A percentile compares a stretch with the other conserved stretches of the same genome.
These are phyloP conservation scores for Hanseniaspora lachancei DNA, from an alignment of 805 yeast genomes.

Conservation along the genomic window DNA sequence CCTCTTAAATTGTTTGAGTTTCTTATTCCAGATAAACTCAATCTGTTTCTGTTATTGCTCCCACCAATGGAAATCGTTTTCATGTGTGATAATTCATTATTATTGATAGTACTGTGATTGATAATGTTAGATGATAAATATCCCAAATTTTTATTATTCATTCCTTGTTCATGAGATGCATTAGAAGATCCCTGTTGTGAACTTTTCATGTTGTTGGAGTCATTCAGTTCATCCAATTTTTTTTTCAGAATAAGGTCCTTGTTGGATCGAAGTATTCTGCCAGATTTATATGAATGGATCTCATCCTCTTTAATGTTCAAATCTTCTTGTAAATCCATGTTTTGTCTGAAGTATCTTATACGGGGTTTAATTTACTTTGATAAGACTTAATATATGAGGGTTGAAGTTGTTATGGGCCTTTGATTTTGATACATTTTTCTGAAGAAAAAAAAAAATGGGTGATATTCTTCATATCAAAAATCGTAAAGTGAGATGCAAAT, in stretches of 20 bases:
- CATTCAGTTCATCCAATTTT: background rate
- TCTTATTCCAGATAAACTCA: constrained; percentile 9
- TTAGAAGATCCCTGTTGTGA: background rate
- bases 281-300: background rate
- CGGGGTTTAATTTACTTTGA: too few relatives aligned
- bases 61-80: constrained; percentile 7
- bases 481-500: too few relatives aligned
- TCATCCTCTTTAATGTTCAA: background rate
- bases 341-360: background rate
- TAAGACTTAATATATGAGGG: too few relatives aligned
- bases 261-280: constrained; percentile 10
- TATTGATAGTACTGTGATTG: background rate
- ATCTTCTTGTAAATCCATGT: background rate
- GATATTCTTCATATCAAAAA: too few relatives aligned
- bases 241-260: constrained; percentile 4
- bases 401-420: too few relatives aligned
- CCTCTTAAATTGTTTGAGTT: background rate
- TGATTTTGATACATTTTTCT: too few relatives aligned
- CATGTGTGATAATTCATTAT: background rate
- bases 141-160: background rate
- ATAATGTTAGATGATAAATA: background rate
- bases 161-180: background rate
- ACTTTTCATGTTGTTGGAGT: background rate
- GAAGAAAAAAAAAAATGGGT: too few relatives aligned
- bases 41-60: background rate